These are phyloP conservation scores for Picea abies DNA, from an alignment of 83 land plant species.

Conservation along the genomic window DNA sequence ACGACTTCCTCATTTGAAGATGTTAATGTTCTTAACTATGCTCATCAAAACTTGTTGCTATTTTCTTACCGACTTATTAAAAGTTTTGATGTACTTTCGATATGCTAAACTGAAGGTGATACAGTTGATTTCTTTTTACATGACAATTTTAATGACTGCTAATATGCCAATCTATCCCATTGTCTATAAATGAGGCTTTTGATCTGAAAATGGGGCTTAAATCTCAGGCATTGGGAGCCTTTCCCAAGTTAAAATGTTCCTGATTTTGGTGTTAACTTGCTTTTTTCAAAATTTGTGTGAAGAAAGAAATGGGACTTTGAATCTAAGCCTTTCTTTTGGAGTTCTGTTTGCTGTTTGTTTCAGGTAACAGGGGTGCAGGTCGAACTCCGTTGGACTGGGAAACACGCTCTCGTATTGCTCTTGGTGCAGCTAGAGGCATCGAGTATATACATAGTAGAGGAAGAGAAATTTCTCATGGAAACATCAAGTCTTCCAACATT, in stretches of 20 bases:
- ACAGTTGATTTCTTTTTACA: background rate
- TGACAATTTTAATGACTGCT: background rate
- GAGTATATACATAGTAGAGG: slow-evolving; percentile 32
- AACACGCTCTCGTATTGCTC: slow-evolving; percentile 47
- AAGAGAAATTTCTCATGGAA: slow-evolving; percentile 23
- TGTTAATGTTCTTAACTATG: background rate
- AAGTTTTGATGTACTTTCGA: background rate
- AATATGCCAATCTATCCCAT: background rate
- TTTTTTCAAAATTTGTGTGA: background rate
- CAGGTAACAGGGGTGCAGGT: slow-evolving; percentile 68
- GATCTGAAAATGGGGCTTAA: background rate
- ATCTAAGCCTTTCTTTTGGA: background rate
- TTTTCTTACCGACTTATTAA: background rate
- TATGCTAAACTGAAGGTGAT: background rate
- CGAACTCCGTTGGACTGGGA: slow-evolving; percentile 71
- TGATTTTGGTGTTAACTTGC: background rate
- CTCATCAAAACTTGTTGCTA: background rate
- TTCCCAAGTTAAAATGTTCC: background rate
- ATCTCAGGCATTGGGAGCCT: background rate
- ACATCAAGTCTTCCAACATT: slow-evolving; percentile 32
- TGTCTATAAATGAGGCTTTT: background rate
- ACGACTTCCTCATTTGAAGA: background rate
- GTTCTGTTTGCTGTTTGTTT: slow-evolving; percentile 9
- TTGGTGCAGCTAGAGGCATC: slow-evolving; percentile 60
- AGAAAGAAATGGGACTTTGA: background rate